phyloP scores from a whole-genome alignment of 2,329 filamentous ascomycete species.

The Colletotrichum sp. region DNA sequence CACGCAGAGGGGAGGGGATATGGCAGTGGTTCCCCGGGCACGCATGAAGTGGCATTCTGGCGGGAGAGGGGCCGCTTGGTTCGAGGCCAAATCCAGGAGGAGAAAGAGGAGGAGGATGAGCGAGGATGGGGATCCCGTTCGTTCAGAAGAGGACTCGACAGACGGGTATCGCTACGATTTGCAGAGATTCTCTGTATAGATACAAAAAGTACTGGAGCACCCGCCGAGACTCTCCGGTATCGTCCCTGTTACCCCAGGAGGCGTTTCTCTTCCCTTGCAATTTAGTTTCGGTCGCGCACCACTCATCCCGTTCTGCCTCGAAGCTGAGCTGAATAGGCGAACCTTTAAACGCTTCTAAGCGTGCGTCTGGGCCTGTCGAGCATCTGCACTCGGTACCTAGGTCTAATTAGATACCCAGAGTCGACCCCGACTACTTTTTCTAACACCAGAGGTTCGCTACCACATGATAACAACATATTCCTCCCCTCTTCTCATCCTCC shows the following conservation, averaged over 20 bases:
- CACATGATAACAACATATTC: slow-evolving; percentile 16
- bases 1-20: neutral
- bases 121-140: neutral
- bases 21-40: neutral
- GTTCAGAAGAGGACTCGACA: neutral
- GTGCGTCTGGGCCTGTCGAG: neutral
- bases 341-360: neutral
- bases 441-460: slow-evolving; percentile 9
- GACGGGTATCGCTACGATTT: neutral
- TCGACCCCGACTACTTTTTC: neutral
- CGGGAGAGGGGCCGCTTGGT: neutral
- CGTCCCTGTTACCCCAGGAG: neutral
- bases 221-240: slow-evolving; percentile 15
- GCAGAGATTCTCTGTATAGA: neutral
- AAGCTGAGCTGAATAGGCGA: neutral
- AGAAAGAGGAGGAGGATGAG: neutral
- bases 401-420: slow-evolving; percentile 1
- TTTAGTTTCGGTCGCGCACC: neutral
- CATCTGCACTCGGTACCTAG: neutral
- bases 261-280: slow-evolving; percentile 9
- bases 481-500: neutral
- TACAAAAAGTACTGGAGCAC: slow-evolving; percentile 19
- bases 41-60: neutral
- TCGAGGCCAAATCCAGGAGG: neutral
- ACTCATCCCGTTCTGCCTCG: neutral